These are phyloP conservation scores for Erysiphe neolycopersici DNA, from an alignment of 2,329 filamentous ascomycete species.

Conservation along the genomic window DNA sequence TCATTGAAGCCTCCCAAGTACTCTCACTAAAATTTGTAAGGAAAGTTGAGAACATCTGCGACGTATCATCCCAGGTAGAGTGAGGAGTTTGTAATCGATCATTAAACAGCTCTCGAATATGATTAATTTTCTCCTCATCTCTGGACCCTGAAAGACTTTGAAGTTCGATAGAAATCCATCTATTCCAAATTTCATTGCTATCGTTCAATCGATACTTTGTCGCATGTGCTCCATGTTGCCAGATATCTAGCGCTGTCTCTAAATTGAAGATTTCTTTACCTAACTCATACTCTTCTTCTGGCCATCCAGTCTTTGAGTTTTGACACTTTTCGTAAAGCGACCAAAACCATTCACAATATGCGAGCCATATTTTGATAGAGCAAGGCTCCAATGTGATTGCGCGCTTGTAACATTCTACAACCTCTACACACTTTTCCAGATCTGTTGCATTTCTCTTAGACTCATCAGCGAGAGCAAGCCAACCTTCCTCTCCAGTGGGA, in stretches of 20 bases:
- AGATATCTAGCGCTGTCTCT: slow-evolving; percentile 36
- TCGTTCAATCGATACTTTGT: slow-evolving; percentile 51
- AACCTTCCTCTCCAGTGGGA: slow-evolving; percentile 49
- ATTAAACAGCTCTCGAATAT: slow-evolving; percentile 41
- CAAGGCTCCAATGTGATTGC: slow-evolving; percentile 45
- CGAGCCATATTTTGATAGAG: slow-evolving; percentile 48
- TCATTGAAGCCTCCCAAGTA: slow-evolving; percentile 53
- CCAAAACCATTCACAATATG: slow-evolving; percentile 57
- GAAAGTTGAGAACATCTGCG: slow-evolving; percentile 48
- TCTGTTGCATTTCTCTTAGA: slow-evolving; percentile 31
- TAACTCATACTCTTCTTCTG: slow-evolving; percentile 39
- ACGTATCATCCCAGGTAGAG: slow-evolving; percentile 46
- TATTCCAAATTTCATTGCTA: slow-evolving; percentile 56
- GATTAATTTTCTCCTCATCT: slow-evolving; percentile 29
- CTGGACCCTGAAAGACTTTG: slow-evolving; percentile 32
- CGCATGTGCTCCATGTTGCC: slow-evolving; percentile 43
- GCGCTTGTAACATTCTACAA: slow-evolving; percentile 45
- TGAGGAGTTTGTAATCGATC: slow-evolving; percentile 49
- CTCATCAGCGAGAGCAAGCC: slow-evolving; percentile 54
- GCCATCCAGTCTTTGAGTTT: slow-evolving; percentile 26
- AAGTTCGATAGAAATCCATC: slow-evolving; percentile 46
- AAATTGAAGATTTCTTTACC: slow-evolving; percentile 48
- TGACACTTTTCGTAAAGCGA: slow-evolving; percentile 39
- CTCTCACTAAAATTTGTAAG: slow-evolving; percentile 41
- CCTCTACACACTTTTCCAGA: slow-evolving; percentile 38